phyloP scores from a whole-genome alignment of 495 filamentous ascomycete species.

The Neurospora tetrasperma region DNA sequence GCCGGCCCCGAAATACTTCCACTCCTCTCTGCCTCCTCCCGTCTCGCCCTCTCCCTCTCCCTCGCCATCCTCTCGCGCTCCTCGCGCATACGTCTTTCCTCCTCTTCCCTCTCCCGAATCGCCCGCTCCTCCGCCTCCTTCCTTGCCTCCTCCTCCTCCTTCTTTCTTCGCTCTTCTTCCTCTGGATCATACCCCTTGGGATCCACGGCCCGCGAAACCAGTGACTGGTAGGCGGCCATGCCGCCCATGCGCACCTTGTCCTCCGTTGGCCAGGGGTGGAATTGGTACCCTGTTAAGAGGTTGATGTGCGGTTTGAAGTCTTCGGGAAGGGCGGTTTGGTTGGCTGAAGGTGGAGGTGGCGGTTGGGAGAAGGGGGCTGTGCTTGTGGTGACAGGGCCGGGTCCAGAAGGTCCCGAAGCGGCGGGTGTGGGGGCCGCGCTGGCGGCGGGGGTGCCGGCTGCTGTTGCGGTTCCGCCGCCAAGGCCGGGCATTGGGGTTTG shows the following conservation, averaged over 20 bases:
- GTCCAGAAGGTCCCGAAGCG: background rate
- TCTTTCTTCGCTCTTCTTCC: slow-evolving; percentile 33
- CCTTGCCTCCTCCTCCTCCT: slow-evolving; percentile 30
- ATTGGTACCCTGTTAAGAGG: slow-evolving; percentile 36
- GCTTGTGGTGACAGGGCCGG: background rate
- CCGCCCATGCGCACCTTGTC: slow-evolving; percentile 52
- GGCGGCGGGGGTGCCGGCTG: slow-evolving; percentile 2
- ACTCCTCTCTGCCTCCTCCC: slow-evolving; percentile 34
- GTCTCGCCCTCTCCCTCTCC: slow-evolving; percentile 30
- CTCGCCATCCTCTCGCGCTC: slow-evolving; percentile 26
- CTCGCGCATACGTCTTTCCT: slow-evolving; percentile 26
- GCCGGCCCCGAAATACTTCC: slow-evolving; percentile 19
- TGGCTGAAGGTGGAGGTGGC: background rate
- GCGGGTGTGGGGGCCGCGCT: slow-evolving; percentile 5
- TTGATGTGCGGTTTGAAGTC: slow-evolving; percentile 42
- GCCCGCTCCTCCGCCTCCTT: slow-evolving; percentile 32
- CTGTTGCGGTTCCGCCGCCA: slow-evolving; percentile 11
- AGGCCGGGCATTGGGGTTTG: slow-evolving; percentile 9
- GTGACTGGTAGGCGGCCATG: slow-evolving; percentile 45
- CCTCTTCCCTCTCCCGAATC: slow-evolving; percentile 35
- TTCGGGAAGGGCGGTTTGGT: slow-evolving; percentile 21
- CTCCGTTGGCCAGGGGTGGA: slow-evolving; percentile 61
- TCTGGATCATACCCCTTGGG: slow-evolving; percentile 44
- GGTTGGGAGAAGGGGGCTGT: background rate
- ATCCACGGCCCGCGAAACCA: slow-evolving; percentile 49